A percentile compares a stretch with the other conserved stretches of the same genome.
These are phyloP conservation scores for Phytophthora megakarya DNA, from an alignment of 352 stramenopile genomes.

Conservation along the genomic window DNA sequence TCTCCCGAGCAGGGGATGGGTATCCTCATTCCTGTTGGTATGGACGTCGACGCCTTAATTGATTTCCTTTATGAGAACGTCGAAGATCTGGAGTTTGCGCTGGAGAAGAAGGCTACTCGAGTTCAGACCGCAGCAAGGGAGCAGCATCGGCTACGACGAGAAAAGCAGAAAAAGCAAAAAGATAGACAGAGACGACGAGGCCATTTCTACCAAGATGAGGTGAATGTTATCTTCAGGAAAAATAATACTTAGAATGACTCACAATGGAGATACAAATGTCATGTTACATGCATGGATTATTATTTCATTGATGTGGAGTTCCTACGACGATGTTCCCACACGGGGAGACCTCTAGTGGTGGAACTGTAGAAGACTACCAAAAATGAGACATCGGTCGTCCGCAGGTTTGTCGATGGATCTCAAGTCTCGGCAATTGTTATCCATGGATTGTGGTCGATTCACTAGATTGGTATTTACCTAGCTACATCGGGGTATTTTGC, in stretches of 20 bases:
- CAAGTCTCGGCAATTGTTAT: too few species aligned
- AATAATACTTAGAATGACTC: too few species aligned
- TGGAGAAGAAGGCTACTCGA: slow-evolving; percentile 37
- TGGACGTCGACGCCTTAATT: slow-evolving; percentile 55
- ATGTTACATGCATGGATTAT: too few species aligned
- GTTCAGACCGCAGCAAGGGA: slow-evolving; percentile 19
- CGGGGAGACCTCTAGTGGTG: too few species aligned
- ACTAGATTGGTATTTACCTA: too few species aligned
- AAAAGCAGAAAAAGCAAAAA: slow-evolving; percentile 37
- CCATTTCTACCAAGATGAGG: slow-evolving; percentile 68
- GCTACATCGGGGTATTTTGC: too few species aligned
- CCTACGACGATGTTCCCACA: too few species aligned
- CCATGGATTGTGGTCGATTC: too few species aligned
- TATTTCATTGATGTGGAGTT: background rate
- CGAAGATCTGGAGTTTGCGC: slow-evolving; percentile 61
- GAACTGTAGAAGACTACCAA: too few species aligned
- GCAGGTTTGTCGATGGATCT: too few species aligned
- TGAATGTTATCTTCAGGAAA: slow-evolving; percentile 54
- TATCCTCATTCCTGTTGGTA: slow-evolving; percentile 66
- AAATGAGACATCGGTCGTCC: too few species aligned
- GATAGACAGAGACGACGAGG: slow-evolving; percentile 25
- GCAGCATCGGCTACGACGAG: slow-evolving; percentile 18
- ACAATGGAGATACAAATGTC: too few species aligned
- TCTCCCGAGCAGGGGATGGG: slow-evolving; percentile 68
- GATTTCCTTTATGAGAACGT: slow-evolving; percentile 69